Conservation (phyloP, 2,329 filamentous ascomycete species). For the Fusarium sp. region DNA sequence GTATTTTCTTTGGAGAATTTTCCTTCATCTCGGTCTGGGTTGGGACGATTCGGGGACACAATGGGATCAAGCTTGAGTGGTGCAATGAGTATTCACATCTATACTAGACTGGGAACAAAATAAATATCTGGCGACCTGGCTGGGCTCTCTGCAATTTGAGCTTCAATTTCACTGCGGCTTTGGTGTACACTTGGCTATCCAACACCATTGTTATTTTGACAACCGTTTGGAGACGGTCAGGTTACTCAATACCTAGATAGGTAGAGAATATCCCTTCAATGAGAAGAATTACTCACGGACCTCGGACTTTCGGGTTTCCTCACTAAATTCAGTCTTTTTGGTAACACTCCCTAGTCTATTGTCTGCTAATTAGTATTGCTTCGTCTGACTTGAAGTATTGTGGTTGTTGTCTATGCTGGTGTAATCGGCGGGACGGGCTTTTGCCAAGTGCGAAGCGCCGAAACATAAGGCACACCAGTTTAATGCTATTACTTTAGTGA, state of each 20-base stretch:
- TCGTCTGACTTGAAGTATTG: background rate
- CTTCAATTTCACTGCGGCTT: background rate
- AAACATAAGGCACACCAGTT: background rate
- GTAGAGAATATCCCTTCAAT: background rate
- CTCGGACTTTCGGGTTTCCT: background rate
- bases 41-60: background rate
- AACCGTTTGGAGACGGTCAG: background rate
- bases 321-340: background rate
- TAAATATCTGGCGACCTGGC: background rate
- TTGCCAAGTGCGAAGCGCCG: slow-evolving; percentile 25
- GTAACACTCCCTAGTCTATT: background rate
- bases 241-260: background rate
- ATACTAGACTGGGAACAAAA: background rate
- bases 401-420: background rate
- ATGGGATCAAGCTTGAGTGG: background rate
- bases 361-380: background rate
- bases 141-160: background rate
- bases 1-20: background rate
- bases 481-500: background rate
- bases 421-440: slow-evolving; percentile 22
- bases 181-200: background rate
- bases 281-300: background rate
- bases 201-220: background rate
- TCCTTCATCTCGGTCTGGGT: background rate
- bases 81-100: background rate